Base-by-base conservation (phyloP, 495 filamentous ascomycete species). In the Aspergillus sparsus region DNA sequence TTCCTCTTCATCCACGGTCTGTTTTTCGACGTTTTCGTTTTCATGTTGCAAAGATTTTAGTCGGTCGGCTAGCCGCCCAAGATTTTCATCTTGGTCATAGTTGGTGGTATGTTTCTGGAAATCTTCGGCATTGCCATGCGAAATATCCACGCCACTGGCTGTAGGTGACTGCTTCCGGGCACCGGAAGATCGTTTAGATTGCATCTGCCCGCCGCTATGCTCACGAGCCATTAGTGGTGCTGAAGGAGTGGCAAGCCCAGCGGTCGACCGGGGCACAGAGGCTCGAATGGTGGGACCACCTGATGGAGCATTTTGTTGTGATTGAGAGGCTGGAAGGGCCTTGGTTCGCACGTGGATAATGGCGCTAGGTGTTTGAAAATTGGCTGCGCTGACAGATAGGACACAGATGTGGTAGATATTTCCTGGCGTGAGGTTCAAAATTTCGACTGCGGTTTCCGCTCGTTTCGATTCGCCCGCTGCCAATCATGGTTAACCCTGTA, bases 361-460 rank as follows among this genome's bases (percentile, higher is more conserved):
- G 13, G 84, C 83, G 69, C 94, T 96, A 7, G 90, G 87, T 1
- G 92, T 91, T 66, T 95, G 91, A 62, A 98, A 96, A 71, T 94
- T 93, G 57, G 91, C 88, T 7, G 88, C 83, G 51, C 92, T 95
- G 32, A 94, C 85, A 9, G 92, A 91, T 62, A 97, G 87, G 42
- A 97, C 90, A 53, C 95, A 87, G 11, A 98, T 86, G 60, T 92
- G 92, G 74, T 98, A 98, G 60, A 89, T 95, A 68, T 89, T 88
- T 50, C 90, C 84, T 0, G 94, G 91, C 59, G 89, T 86, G 13
- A 98, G 79, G 41, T 91, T 89, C 6, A 85, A 88, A 55, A 98
- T 90, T 52, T 89, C 92, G 53, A 98, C 90, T 16, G 92, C 90
- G 3, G 92, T 91, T 75, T 98, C 94, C 59, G 87, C 83, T 62